phyloP scores from a whole-genome alignment of 2,329 filamentous ascomycete genomes.

The Ophiosphaerella narmari region DNA sequence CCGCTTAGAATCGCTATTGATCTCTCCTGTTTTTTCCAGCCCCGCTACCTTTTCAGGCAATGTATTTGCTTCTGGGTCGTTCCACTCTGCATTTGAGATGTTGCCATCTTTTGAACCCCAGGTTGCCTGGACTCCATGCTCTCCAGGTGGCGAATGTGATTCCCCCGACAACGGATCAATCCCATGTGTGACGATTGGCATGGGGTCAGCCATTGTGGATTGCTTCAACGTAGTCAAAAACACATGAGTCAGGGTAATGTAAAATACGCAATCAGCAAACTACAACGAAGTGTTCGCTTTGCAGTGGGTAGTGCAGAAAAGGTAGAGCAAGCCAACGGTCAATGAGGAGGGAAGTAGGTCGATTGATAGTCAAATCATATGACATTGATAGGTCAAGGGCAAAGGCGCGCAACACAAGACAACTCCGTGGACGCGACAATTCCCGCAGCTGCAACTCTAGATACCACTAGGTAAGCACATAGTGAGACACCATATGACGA shows the following conservation, averaged over 20 bases:
- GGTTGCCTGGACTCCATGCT: slow-evolving; percentile 26
- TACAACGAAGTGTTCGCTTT: slow-evolving; percentile 5
- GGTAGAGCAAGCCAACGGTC: background rate
- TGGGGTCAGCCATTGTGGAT: slow-evolving; percentile 23
- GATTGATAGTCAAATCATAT: background rate
- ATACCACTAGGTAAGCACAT: background rate
- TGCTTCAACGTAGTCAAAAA: background rate
- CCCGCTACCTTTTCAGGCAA: slow-evolving; percentile 50
- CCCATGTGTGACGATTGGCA: slow-evolving; percentile 38
- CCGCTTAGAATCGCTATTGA: slow-evolving; percentile 41
- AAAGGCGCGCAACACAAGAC: background rate
- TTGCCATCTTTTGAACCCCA: slow-evolving; percentile 35
- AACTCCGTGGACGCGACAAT: slow-evolving; percentile 15
- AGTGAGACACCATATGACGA: background rate
- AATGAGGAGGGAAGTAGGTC: background rate
- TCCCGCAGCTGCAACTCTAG: slow-evolving; percentile 4
- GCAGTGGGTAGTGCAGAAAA: background rate
- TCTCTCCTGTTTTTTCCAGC: slow-evolving; percentile 30
- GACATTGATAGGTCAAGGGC: background rate
- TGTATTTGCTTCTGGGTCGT: slow-evolving; percentile 52
- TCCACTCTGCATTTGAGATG: slow-evolving; percentile 53
- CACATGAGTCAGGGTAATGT: background rate
- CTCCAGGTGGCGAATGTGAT: slow-evolving; percentile 34
- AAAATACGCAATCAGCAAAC: background rate
- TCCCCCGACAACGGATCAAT: slow-evolving; percentile 39